A percentile compares a stretch with the other conserved stretches of the same genome.
phyloP scores from a whole-genome alignment of 352 stramenopile genomes.

The Phytophthora pini region DNA sequence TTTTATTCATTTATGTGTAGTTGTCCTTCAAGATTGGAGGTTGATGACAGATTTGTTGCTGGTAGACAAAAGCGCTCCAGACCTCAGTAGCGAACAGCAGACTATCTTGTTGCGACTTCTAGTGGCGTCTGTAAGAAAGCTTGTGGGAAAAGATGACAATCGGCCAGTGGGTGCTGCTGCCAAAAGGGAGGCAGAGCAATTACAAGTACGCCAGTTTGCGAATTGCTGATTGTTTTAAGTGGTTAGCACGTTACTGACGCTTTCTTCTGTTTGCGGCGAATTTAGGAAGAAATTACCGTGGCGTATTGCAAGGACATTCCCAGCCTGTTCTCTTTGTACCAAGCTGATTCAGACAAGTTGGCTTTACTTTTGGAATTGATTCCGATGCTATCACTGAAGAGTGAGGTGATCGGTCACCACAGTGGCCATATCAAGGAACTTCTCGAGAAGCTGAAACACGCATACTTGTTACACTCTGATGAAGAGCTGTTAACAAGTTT shows the following conservation, averaged over 20 bases:
- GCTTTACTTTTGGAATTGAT: conserved; percentile 78
- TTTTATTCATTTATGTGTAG: conserved; percentile 40
- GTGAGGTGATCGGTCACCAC: conserved; percentile 75
- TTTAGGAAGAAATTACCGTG: conserved; percentile 78
- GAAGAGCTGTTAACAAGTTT: conserved; percentile 76
- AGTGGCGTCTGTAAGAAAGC: conserved; percentile 70
- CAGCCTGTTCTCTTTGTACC: conserved; percentile 73
- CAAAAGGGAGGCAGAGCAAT: conserved; percentile 61
- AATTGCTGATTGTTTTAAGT: background rate
- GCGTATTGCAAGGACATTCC: conserved; percentile 86
- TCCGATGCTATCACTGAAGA: conserved; percentile 66
- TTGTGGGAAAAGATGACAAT: conserved; percentile 43
- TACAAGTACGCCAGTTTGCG: conserved; percentile 49
- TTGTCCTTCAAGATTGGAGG: conserved; percentile 86
- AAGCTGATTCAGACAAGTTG: conserved; percentile 84
- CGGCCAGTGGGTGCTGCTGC: conserved; percentile 23
- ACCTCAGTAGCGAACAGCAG: conserved; percentile 82
- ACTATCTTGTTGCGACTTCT: conserved; percentile 80
- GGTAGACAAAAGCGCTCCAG: conserved; percentile 81
- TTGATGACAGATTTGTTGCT: conserved; percentile 77
- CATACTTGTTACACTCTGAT: conserved; percentile 71
- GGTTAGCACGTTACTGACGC: no score
- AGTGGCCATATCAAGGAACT: conserved; percentile 70
- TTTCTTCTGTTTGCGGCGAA: conserved; percentile 2
- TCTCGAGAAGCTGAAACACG: conserved; percentile 79